These are phyloP conservation scores for Rhizopogon salebrosus DNA, from an alignment of 768 basidiomycete genomes.

Conservation along the genomic window DNA sequence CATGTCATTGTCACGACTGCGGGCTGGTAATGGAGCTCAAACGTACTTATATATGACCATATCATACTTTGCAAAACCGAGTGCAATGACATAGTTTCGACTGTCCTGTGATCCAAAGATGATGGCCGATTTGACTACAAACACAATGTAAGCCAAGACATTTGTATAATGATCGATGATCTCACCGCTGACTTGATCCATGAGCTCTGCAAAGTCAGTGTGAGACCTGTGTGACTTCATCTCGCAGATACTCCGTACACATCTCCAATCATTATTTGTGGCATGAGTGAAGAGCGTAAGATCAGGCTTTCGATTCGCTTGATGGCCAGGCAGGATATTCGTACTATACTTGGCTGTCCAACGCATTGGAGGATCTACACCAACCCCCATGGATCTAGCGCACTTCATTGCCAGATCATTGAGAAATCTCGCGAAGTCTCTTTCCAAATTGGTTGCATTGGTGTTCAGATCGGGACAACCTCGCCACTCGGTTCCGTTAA, in stretches of 20 bases:
- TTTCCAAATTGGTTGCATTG: background rate
- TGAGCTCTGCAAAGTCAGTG: background rate
- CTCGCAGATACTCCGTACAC: background rate
- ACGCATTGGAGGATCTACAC: too few relatives aligned
- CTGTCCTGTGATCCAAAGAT: background rate
- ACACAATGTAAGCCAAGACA: too few relatives aligned
- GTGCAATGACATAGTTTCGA: background rate
- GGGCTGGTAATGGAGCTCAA: too few relatives aligned
- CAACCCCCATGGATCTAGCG: too few relatives aligned
- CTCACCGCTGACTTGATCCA: background rate
- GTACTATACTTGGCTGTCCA: background rate
- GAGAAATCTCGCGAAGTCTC: background rate
- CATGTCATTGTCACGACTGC: background rate
- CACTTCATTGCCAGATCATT: background rate
- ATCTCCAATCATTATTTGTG: background rate
- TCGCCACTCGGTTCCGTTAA: too few relatives aligned
- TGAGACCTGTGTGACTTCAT: background rate
- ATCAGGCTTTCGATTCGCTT: background rate
- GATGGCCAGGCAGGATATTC: background rate
- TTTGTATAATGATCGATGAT: background rate
- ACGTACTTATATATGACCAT: background rate
- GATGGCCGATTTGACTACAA: background rate
- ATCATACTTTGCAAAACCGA: background rate
- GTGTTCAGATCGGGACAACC: too few relatives aligned
- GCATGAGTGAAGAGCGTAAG: background rate